A percentile compares a stretch with the other conserved stretches of the same genome.
Evolutionary conservation across 1,139 yeast species (phyloP).

Genomic region (Kurtzmaniella natalensis): DNA sequence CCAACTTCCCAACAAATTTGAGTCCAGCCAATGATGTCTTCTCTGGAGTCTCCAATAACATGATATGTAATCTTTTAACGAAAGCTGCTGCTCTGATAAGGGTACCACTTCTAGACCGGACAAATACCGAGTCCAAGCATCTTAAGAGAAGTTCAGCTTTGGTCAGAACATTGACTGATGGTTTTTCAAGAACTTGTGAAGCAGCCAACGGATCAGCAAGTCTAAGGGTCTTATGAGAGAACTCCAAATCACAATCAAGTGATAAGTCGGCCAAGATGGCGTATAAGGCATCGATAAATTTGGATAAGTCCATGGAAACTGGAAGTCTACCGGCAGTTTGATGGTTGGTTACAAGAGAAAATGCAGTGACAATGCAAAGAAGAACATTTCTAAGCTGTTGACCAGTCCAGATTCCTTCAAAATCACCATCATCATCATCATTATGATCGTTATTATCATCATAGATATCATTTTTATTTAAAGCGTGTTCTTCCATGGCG

Average conservation of each 20-base stretch:
- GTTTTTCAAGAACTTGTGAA: constrained; percentile 39
- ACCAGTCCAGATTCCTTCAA: constrained; percentile 29
- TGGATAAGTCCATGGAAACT: constrained; percentile 60
- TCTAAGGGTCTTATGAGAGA: constrained; percentile 75
- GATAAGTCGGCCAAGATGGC: constrained; percentile 61
- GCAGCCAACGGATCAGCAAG: constrained; percentile 66
- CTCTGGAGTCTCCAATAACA: constrained; percentile 76
- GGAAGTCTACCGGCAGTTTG: constrained; percentile 52
- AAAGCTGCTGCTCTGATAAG: constrained; percentile 75
- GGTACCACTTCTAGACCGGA: constrained; percentile 72
- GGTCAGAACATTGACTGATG: constrained; percentile 81
- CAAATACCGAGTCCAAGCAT: constrained; percentile 76
- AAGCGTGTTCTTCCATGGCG: constrained; percentile 29
- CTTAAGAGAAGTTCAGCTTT: constrained; percentile 79
- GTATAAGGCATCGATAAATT: constrained; percentile 72
- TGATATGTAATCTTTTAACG: constrained; percentile 69
- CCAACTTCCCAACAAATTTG: constrained; percentile 72
- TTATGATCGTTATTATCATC: constrained; percentile 7
- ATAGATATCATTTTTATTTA: constrained; percentile 9
- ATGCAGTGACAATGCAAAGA: constrained; percentile 84
- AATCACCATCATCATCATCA: constrained; percentile 17
- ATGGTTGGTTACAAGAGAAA: constrained; percentile 74
- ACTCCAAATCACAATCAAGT: constrained; percentile 79
- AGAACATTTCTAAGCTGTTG: constrained; percentile 63
- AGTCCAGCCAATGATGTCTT: constrained; percentile 75